phyloP scores from a whole-genome alignment of 495 filamentous ascomycete genomes.

The Podospora comata region DNA sequence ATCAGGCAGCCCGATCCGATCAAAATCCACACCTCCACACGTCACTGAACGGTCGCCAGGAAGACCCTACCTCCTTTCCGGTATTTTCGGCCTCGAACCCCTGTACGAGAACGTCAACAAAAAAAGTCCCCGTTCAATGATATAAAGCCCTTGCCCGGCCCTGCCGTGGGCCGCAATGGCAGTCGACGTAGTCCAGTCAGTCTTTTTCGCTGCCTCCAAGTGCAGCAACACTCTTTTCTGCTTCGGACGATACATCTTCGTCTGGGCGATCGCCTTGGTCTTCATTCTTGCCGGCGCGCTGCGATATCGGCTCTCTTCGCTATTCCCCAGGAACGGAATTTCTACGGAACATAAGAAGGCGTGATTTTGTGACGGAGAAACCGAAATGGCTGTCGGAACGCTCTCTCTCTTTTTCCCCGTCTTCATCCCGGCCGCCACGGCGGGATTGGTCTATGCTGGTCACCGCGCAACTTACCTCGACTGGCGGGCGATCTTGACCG shows the following conservation, averaged over 20 bases:
- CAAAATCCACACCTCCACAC: neutral
- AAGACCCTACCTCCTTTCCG: neutral
- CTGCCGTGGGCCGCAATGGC: slow-evolving; percentile 19
- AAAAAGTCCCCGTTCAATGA: neutral
- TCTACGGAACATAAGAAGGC: neutral
- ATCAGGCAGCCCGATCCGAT: neutral
- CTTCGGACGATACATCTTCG: slow-evolving; percentile 35
- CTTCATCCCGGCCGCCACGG: slow-evolving; percentile 35
- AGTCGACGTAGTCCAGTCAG: neutral
- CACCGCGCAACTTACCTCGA: slow-evolving; percentile 39
- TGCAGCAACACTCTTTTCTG: slow-evolving; percentile 41
- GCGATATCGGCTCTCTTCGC: slow-evolving; percentile 17
- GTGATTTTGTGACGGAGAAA: neutral
- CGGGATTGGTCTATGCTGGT: slow-evolving; percentile 39
- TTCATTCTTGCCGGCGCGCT: slow-evolving; percentile 34
- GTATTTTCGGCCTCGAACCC: neutral
- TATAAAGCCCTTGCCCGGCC: neutral
- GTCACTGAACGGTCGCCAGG: neutral
- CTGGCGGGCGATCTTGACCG: slow-evolving; percentile 31
- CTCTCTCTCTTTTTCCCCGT: slow-evolving; percentile 38
- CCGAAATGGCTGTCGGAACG: slow-evolving; percentile 42
- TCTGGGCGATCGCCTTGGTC: slow-evolving; percentile 41
- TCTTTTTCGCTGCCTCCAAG: slow-evolving; percentile 21
- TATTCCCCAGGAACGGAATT: neutral
- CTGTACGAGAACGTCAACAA: neutral